Evolutionary conservation across 495 filamentous ascomycete genomes (phyloP).

Genomic region (Haplographium delicatum): DNA sequence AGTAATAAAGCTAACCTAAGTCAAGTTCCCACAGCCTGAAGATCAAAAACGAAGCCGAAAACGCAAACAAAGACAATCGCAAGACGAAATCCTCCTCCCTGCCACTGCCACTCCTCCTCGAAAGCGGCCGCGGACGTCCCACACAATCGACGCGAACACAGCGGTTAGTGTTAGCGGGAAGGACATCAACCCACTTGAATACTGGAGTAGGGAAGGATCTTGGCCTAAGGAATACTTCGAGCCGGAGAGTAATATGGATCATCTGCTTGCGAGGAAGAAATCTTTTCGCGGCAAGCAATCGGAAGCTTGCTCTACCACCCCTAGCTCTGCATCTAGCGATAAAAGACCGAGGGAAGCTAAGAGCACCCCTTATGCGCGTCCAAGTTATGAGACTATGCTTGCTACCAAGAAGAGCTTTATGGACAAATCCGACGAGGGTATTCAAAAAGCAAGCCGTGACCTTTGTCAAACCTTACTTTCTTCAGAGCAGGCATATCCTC

Average conservation of each 20-base stretch:
- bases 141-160: constrained; percentile 9
- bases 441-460: constrained; percentile 26
- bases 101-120: constrained; percentile 5
- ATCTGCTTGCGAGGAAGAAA: constrained; percentile 30
- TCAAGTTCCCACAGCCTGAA: constrained; percentile 1
- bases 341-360: constrained; percentile 33
- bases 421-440: constrained; percentile 27
- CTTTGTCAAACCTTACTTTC: constrained; percentile 30
- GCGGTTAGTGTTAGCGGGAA: constrained; percentile 2
- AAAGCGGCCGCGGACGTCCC: constrained; percentile 14
- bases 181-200: constrained; percentile 23
- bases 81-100: constrained; percentile 8
- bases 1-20: constrained; percentile 18
- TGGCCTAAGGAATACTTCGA: constrained; percentile 33
- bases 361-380: constrained; percentile 34
- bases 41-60: constrained; percentile 12
- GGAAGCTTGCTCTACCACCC: constrained; percentile 24
- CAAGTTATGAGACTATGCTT: constrained; percentile 31
- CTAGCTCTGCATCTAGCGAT: constrained; percentile 31
- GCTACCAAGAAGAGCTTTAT: constrained; percentile 37
- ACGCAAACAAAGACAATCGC: constrained; percentile 3
- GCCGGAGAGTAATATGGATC: constrained; percentile 20
- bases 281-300: constrained; percentile 33
- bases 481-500: constrained; percentile 27
- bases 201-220: constrained; percentile 20